Evolutionary conservation across 805 yeast species (phyloP).

Genomic region (Kodamaea kakaduensis): DNA sequence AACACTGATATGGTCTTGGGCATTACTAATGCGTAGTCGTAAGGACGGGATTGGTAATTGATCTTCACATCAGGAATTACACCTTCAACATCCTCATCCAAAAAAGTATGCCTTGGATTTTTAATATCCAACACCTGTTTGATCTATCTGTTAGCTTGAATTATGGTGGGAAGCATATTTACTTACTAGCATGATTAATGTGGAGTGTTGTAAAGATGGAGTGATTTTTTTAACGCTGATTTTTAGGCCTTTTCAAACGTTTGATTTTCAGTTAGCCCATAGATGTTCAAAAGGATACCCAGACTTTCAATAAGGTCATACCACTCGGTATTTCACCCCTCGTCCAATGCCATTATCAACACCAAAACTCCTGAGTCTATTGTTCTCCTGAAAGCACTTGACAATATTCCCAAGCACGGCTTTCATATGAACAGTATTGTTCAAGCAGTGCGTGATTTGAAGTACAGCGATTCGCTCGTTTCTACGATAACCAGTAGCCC

Average conservation of each 20-base stretch:
- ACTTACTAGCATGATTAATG: conserved; percentile 13
- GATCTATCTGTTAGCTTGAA: conserved; percentile 24
- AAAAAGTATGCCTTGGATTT: conserved; percentile 50
- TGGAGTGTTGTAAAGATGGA: too few relatives aligned
- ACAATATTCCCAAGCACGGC: conserved; percentile 49
- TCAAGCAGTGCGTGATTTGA: conserved; percentile 45
- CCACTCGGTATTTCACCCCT: conserved; percentile 36
- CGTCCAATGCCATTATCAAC: conserved; percentile 32
- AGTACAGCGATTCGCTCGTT: conserved; percentile 50
- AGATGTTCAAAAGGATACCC: conserved; percentile 1
- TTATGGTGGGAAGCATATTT: not conserved
- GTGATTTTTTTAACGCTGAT: conserved; percentile 1
- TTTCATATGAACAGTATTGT: conserved; percentile 47
- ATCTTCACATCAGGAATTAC: conserved; percentile 13
- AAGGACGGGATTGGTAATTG: not conserved
- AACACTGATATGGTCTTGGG: conserved; percentile 18
- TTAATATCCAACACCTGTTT: conserved; percentile 44
- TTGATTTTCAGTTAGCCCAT: not conserved
- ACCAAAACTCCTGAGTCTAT: conserved; percentile 34
- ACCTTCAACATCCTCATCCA: conserved; percentile 29
- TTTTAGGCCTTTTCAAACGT: too few relatives aligned
- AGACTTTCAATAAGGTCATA: conserved; percentile 17
- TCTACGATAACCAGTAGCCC: conserved; percentile 35
- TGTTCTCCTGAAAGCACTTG: conserved; percentile 36
- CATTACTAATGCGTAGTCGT: conserved; percentile 14